A percentile compares a stretch with the other conserved stretches of the same genome.
Conservation (phyloP, 2,329 filamentous ascomycete species). For the Dactylellina haptotyla region DNA sequence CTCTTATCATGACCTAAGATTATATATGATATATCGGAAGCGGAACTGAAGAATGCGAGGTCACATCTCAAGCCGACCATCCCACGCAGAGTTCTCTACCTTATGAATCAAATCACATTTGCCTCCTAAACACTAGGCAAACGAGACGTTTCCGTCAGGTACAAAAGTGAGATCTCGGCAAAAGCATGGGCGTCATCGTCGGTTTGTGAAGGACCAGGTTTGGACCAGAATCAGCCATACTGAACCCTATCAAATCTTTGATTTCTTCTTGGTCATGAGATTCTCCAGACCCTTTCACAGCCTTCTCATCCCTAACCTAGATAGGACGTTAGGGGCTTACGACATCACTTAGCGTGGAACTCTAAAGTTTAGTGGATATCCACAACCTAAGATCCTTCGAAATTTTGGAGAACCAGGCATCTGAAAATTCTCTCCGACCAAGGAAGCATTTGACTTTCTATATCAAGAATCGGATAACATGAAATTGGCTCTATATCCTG, state of each 20-base stretch:
- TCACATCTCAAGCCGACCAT: neutral
- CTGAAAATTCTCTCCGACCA: conserved; percentile 27
- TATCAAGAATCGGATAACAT: conserved; percentile 31
- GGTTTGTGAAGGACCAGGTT: neutral
- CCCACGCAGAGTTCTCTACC: conserved; percentile 2
- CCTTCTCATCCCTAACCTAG: conserved; percentile 28
- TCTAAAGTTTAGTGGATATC: conserved; percentile 34
- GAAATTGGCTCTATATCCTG: conserved; percentile 34
- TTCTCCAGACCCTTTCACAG: conserved; percentile 25
- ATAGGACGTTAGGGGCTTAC: conserved; percentile 43
- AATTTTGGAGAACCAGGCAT: conserved; percentile 38
- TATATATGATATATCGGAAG: neutral
- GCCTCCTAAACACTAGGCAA: neutral
- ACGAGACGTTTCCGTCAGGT: conserved; percentile 15
- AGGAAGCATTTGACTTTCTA: conserved; percentile 47
- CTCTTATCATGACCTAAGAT: neutral
- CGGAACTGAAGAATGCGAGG: neutral
- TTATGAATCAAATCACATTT: conserved; percentile 1
- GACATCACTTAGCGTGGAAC: conserved; percentile 52
- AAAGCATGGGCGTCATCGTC: neutral
- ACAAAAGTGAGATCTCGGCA: conserved; percentile 1
- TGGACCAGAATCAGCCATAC: neutral
- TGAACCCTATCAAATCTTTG: no score
- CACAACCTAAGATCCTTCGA: conserved; percentile 23
- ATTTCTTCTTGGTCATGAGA: conserved; percentile 39